A percentile compares a stretch with the other conserved stretches of the same genome.
Conservation (phyloP, 2,329 filamentous ascomycete genomes). For the Penicillium sp. region DNA sequence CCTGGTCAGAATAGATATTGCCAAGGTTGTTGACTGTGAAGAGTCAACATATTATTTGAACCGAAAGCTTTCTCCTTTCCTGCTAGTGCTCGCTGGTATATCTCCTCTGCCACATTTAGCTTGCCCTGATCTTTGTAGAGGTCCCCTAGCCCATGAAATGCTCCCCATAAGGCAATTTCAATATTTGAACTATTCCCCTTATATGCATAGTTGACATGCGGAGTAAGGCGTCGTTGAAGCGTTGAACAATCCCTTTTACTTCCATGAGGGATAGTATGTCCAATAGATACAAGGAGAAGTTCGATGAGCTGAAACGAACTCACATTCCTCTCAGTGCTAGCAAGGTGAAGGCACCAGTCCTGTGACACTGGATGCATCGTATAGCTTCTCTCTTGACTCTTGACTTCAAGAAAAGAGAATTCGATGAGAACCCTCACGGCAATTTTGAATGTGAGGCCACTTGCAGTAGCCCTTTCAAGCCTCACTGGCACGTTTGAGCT, state of each 20-base stretch:
- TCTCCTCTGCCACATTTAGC: too few relatives aligned
- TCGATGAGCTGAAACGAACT: constrained; percentile 3
- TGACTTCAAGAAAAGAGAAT: constrained; percentile 28
- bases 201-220: constrained; percentile 15
- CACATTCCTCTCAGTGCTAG: constrained; percentile 3
- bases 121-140: not conserved
- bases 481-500: constrained; percentile 15
- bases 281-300: constrained; percentile 18
- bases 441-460: constrained; percentile 19
- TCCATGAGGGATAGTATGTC: constrained; percentile 5
- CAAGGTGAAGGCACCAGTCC: constrained; percentile 19
- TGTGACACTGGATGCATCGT: constrained; percentile 29
- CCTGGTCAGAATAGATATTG: constrained; percentile 5
- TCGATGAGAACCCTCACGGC: constrained; percentile 20
- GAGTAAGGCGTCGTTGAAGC: constrained; percentile 19
- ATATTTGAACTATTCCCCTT: not conserved
- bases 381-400: constrained; percentile 26
- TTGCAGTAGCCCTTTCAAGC: constrained; percentile 17
- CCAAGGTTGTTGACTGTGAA: too few relatives aligned
- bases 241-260: constrained; percentile 6
- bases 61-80: too few relatives aligned
- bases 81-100: too few relatives aligned
- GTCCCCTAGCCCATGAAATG: constrained; percentile 10
- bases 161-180: constrained; percentile 4
- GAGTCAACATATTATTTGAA: too few relatives aligned